Evolutionary conservation across 2,329 filamentous ascomycete species (phyloP).

Genomic region (Epichloe aotearoae): DNA sequence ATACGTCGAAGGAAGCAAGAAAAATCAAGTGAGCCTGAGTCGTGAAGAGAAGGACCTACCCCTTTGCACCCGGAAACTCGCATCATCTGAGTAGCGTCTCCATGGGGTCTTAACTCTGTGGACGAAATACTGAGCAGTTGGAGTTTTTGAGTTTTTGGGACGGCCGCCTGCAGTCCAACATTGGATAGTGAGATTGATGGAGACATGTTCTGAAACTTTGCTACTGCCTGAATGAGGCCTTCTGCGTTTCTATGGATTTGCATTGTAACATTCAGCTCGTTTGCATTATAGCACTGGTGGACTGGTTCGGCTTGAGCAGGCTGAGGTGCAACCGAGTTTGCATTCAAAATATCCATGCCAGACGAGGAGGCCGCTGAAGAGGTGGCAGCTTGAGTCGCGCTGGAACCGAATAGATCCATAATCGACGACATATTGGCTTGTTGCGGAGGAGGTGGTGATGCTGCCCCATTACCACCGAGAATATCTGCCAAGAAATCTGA

Average conservation of each 20-base stretch:
- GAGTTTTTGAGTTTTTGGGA: constrained; percentile 91
- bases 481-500: constrained; percentile 87
- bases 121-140: constrained; percentile 84
- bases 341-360: constrained; percentile 36
- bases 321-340: constrained; percentile 31
- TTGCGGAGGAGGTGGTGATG: constrained; percentile 37
- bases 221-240: constrained; percentile 66
- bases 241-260: constrained; percentile 73
- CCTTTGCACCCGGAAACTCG: constrained; percentile 74
- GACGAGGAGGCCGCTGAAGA: constrained; percentile 26
- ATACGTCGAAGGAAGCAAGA: neutral
- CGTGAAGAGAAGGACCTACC: constrained; percentile 48
- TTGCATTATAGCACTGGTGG: constrained; percentile 72
- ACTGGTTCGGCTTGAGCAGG: constrained; percentile 33
- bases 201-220: constrained; percentile 70
- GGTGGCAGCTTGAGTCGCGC: constrained; percentile 23
- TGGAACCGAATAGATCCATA: constrained; percentile 70
- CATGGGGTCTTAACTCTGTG: constrained; percentile 59
- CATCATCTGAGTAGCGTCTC: constrained; percentile 84
- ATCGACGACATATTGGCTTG: constrained; percentile 55
- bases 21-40: neutral
- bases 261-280: constrained; percentile 69
- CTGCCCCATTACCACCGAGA: constrained; percentile 51
- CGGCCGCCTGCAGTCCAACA: constrained; percentile 83
- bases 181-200: constrained; percentile 51